A percentile compares a stretch with the other conserved stretches of the same genome.
phyloP scores from a whole-genome alignment of 169 alveolate species.

The Theileria orientalis region DNA sequence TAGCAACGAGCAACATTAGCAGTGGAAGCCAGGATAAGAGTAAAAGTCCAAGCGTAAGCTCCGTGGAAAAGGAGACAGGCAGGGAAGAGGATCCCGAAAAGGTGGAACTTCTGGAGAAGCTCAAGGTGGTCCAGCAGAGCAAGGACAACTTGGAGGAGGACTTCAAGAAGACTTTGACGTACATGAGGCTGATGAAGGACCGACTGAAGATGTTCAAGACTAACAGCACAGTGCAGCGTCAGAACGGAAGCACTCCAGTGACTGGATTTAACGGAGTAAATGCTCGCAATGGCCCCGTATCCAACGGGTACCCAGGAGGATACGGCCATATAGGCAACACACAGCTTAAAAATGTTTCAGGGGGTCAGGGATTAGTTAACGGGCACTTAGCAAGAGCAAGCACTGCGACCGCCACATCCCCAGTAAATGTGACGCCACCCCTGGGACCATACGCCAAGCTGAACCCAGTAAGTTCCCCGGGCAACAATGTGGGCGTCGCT shows the following conservation, averaged over 20 bases:
- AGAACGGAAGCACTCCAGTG: neutral
- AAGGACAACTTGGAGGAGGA: conserved; percentile 52
- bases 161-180: conserved; percentile 48
- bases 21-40: no score
- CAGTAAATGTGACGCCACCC: conserved; percentile 12
- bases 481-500: no score
- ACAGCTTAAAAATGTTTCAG: no score
- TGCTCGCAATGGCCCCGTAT: neutral
- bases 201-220: conserved; percentile 16
- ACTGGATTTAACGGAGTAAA: neutral
- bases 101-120: conserved; percentile 12
- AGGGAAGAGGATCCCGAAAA: conserved; percentile 1
- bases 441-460: neutral
- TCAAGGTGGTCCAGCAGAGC: conserved; percentile 31
- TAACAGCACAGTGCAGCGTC: neutral
- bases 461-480: neutral
- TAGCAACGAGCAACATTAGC: no score
- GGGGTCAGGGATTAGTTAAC: no score
- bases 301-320: neutral
- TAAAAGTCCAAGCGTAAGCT: no score
- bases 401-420: no score
- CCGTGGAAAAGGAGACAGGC: neutral
- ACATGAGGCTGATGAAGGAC: conserved; percentile 62
- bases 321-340: no score
- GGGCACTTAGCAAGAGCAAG: no score